Conservation (phyloP, 352 stramenopile species). For the Globisporangium alternatum region DNA sequence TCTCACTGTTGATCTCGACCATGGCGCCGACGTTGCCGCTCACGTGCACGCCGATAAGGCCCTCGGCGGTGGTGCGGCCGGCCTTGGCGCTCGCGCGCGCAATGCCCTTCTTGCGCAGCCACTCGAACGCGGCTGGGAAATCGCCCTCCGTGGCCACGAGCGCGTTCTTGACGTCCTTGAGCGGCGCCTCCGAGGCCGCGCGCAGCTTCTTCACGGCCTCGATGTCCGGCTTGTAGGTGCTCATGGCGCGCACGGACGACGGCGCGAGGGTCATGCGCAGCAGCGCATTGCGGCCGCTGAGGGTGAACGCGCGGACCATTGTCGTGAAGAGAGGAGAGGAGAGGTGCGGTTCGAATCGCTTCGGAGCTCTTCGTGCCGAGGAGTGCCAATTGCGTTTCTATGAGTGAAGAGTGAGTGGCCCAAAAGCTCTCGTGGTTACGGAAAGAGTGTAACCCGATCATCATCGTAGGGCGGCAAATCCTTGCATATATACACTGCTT, state of each 20-base stretch:
- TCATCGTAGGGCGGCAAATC: neutral
- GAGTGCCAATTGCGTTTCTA: conserved; percentile 8
- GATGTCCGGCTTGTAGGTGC: conserved; percentile 82
- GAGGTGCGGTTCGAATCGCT: neutral
- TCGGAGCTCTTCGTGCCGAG: conserved; percentile 1
- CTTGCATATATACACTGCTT: neutral
- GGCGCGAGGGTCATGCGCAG: conserved; percentile 11
- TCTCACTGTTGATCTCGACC: conserved; percentile 95
- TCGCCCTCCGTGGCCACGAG: conserved; percentile 76
- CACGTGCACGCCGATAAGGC: conserved; percentile 70
- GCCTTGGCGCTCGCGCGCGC: conserved; percentile 77
- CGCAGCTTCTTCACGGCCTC: conserved; percentile 89
- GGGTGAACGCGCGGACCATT: conserved; percentile 17
- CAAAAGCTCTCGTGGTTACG: conserved; percentile 2
- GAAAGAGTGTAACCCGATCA: neutral
- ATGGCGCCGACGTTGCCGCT: conserved; percentile 79
- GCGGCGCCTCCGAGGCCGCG: conserved; percentile 76
- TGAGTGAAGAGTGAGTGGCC: conserved; percentile 2
- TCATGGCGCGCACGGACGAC: conserved; percentile 33
- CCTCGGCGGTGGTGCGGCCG: conserved; percentile 70
- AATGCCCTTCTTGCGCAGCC: conserved; percentile 88
- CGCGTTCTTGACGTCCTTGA: conserved; percentile 90
- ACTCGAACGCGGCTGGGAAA: conserved; percentile 83
- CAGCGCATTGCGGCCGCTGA: conserved; percentile 9
- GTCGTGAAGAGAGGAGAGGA: neutral